A percentile compares a stretch with the other conserved stretches of the same genome.
Conservation (phyloP, 1,284 basidiomycete genomes). For the Wolfiporia cocos region DNA sequence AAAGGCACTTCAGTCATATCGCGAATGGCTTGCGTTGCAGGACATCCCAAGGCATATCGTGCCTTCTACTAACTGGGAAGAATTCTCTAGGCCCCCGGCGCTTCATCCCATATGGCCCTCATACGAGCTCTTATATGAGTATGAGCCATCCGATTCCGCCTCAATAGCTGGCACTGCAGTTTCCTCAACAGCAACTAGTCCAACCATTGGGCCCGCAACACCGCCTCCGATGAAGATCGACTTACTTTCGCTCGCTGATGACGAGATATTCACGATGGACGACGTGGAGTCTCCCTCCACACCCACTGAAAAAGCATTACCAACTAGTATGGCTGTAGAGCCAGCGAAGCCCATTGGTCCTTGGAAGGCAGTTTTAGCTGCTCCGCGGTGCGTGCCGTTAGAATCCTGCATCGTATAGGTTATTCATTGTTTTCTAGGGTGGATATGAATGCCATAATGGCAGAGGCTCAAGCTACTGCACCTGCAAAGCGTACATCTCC, state of each 20-base stretch:
- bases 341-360: conserved; percentile 12
- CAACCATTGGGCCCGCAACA: too few species aligned
- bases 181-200: too few species aligned
- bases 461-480: conserved; percentile 51
- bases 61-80: conserved; percentile 27
- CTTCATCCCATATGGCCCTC: too few species aligned
- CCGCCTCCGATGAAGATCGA: too few species aligned
- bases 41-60: conserved; percentile 74
- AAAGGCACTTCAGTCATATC: conserved; percentile 58
- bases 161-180: too few species aligned
- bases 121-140: too few species aligned
- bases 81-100: conserved; percentile 38
- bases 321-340: neutral
- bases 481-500: neutral
- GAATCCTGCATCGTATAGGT: conserved; percentile 1
- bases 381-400: conserved; percentile 32
- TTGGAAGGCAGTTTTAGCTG: conserved; percentile 34
- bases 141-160: too few species aligned
- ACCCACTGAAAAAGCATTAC: conserved; percentile 8
- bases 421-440: conserved; percentile 37
- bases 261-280: conserved; percentile 65
- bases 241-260: conserved; percentile 30
- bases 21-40: conserved; percentile 74
- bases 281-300: conserved; percentile 30
- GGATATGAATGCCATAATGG: conserved; percentile 86